Percentiles rank a stretch among this genome's conserved stretches.
These are phyloP conservation scores for Kodamaea restingae DNA, from an alignment of 805 yeast genomes.

Conservation along the genomic window DNA sequence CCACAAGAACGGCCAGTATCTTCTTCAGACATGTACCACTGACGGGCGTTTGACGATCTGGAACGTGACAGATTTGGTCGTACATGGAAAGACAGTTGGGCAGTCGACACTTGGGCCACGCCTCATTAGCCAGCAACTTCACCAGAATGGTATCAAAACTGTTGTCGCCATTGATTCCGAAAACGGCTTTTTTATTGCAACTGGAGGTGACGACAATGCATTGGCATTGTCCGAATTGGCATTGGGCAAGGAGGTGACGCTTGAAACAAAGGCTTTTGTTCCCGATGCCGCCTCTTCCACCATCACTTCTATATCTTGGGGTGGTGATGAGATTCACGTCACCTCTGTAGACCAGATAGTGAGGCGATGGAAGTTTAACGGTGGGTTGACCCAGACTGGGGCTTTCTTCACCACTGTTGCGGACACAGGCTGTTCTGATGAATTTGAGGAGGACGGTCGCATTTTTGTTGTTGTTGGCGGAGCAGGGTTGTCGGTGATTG, in stretches of 20 bases:
- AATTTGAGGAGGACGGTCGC: slow-evolving; percentile 22
- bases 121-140: slow-evolving; percentile 50
- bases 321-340: slow-evolving; percentile 41
- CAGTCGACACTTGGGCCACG: slow-evolving; percentile 23
- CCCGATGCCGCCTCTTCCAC: slow-evolving; percentile 81
- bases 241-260: slow-evolving; percentile 12
- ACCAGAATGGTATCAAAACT: slow-evolving; percentile 82
- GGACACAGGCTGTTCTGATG: slow-evolving; percentile 76
- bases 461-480: slow-evolving; percentile 62
- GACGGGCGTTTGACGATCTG: slow-evolving; percentile 76
- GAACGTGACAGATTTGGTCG: slow-evolving; percentile 37
- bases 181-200: slow-evolving; percentile 36
- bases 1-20: slow-evolving; percentile 19
- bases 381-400: slow-evolving; percentile 24
- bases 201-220: slow-evolving; percentile 96
- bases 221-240: slow-evolving; percentile 28
- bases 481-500: slow-evolving; percentile 55
- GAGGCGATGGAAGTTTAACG: slow-evolving; percentile 50
- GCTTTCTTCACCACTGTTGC: slow-evolving; percentile 75
- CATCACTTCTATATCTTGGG: slow-evolving; percentile 56
- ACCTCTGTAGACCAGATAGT: slow-evolving; percentile 84
- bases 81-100: not conserved
- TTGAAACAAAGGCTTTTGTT: slow-evolving; percentile 31
- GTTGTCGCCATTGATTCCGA: slow-evolving; percentile 26
- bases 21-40: slow-evolving; percentile 63